Evolutionary conservation across 768 basidiomycete genomes (phyloP).

Genomic region (Strobilomyces dryophilus): DNA sequence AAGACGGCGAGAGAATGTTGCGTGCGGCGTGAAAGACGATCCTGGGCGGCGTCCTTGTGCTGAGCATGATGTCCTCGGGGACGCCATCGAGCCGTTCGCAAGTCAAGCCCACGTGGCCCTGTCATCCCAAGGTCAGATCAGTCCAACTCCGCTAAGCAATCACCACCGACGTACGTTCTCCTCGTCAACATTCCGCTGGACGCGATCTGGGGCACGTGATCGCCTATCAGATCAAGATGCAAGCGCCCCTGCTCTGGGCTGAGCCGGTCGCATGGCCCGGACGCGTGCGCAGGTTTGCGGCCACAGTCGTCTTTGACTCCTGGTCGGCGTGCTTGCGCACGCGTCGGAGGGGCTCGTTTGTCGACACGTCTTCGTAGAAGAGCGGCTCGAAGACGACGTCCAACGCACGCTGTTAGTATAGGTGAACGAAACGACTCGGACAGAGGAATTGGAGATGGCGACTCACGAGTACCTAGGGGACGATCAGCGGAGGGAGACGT

Average conservation of each 20-base stretch:
- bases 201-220: no score
- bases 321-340: slow-evolving; percentile 72
- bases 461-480: slow-evolving; percentile 70
- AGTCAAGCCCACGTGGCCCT: slow-evolving; percentile 65
- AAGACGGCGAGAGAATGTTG: no score
- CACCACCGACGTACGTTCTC: slow-evolving; percentile 52
- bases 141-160: neutral
- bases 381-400: no score
- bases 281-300: slow-evolving; percentile 62
- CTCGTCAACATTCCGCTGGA: slow-evolving; percentile 81
- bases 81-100: slow-evolving; percentile 77
- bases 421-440: no score
- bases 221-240: no score
- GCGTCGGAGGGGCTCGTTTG: slow-evolving; percentile 71
- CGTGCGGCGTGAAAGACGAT: slow-evolving; percentile 26
- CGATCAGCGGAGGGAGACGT: neutral
- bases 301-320: slow-evolving; percentile 61
- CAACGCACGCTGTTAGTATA: no score
- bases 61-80: slow-evolving; percentile 75
- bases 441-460: neutral
- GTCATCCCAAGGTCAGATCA: neutral
- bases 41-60: slow-evolving; percentile 42
- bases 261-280: slow-evolving; percentile 58
- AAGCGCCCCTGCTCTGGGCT: slow-evolving; percentile 66
- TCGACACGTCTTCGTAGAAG: slow-evolving; percentile 68